Evolutionary conservation across 371 early-diverging fungal genomes (phyloP).

Genomic region (Homolaphlyctis polyrhiza): DNA sequence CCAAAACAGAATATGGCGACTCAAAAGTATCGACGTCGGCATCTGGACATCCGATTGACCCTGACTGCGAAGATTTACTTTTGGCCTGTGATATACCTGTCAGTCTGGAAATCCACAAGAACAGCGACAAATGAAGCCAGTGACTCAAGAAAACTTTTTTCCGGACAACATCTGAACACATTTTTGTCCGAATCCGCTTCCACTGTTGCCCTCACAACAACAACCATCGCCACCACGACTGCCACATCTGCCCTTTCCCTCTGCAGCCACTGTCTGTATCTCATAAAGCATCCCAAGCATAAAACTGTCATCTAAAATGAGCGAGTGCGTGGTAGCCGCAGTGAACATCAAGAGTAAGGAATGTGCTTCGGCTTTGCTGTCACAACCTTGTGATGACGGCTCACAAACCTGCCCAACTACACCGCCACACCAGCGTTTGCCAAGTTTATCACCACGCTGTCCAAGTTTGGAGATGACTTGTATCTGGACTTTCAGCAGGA

Average conservation of each 20-base stretch:
- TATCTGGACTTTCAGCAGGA: constrained; percentile 34
- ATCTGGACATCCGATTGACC: neutral
- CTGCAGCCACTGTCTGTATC: neutral
- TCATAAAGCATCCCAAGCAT: neutral
- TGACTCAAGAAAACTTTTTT: neutral
- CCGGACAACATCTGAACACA: no score
- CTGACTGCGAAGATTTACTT: neutral
- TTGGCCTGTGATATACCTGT: neutral
- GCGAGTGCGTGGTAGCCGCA: constrained; percentile 3
- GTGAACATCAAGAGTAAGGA: constrained; percentile 1
- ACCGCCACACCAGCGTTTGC: constrained; percentile 29
- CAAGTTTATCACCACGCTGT: constrained; percentile 40
- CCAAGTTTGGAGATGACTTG: constrained; percentile 48
- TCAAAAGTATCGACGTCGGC: neutral
- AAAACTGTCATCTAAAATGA: neutral
- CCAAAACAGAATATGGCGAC: neutral
- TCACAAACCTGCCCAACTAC: neutral
- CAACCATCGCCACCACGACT: no score
- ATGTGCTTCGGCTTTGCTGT: neutral
- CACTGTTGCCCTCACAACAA: no score
- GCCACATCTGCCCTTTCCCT: neutral
- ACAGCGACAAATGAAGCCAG: neutral
- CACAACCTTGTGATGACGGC: neutral
- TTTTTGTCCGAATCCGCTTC: no score
- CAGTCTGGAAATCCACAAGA: neutral